phyloP scores from a whole-genome alignment of 495 filamentous ascomycete species.

The Evernia prunastri region DNA sequence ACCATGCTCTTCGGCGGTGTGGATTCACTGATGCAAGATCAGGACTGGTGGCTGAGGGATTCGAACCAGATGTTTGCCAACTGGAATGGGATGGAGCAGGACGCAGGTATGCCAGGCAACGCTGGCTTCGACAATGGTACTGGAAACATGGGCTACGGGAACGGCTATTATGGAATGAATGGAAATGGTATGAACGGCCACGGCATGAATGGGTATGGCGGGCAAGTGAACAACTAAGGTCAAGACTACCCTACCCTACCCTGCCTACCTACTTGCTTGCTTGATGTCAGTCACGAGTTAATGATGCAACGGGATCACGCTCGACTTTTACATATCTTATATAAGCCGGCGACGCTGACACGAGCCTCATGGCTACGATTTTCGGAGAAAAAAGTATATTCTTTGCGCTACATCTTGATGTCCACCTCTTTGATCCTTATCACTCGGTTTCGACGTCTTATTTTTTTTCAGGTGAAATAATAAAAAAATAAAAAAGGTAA shows the following conservation, averaged over 20 bases:
- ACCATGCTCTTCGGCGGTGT: constrained; percentile 39
- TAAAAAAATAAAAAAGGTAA: too few species aligned
- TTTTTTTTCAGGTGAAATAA: too few species aligned
- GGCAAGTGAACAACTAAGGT: neutral
- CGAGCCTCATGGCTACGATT: neutral
- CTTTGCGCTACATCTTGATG: too few species aligned
- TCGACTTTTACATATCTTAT: too few species aligned
- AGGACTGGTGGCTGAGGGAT: constrained; percentile 55
- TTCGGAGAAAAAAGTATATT: neutral
- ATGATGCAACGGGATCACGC: neutral
- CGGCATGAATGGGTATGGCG: constrained; percentile 2
- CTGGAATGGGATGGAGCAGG: constrained; percentile 36
- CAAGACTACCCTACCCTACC: too few species aligned
- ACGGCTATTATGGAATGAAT: neutral
- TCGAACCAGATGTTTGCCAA: constrained; percentile 43
- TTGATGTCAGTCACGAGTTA: neutral
- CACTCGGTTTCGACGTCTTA: too few species aligned
- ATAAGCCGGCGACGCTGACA: neutral
- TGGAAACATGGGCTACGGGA: constrained; percentile 10
- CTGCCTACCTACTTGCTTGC: too few species aligned
- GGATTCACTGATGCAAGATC: constrained; percentile 47
- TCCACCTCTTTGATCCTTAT: too few species aligned
- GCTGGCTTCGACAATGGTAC: constrained; percentile 12
- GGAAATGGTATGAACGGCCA: neutral
- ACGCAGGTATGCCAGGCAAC: constrained; percentile 15